Conservation (phyloP, 108 stramenopile species). For the Pseudonitzschia pungens region DNA sequence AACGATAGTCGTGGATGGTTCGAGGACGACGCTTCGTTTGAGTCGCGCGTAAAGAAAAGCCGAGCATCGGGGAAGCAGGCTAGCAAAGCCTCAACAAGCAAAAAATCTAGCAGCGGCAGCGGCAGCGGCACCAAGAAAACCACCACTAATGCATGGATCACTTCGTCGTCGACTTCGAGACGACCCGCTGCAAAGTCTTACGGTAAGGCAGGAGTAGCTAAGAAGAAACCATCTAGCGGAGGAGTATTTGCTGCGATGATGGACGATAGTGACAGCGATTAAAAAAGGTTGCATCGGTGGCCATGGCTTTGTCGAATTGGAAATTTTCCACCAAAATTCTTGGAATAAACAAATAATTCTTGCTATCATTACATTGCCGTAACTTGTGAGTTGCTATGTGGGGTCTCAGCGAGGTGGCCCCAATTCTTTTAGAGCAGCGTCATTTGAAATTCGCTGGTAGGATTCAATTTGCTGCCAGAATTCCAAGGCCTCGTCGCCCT, state of each 20-base stretch:
- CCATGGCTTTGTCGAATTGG: background rate
- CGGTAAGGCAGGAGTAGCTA: conserved; percentile 18
- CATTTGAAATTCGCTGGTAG: conserved; percentile 40
- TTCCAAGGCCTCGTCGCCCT: background rate
- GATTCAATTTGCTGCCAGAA: conserved; percentile 17
- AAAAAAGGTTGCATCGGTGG: background rate
- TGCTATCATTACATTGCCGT: background rate
- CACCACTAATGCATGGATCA: conserved; percentile 37
- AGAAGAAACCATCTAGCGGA: conserved; percentile 37
- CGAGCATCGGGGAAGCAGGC: conserved; percentile 25
- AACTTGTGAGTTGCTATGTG: background rate
- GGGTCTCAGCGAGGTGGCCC: conserved; percentile 29
- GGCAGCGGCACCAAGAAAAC: conserved; percentile 4
- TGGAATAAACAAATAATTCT: background rate
- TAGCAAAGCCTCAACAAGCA: conserved; percentile 21
- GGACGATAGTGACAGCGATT: conserved; percentile 85
- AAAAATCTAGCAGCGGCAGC: conserved; percentile 24
- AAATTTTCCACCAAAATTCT: background rate
- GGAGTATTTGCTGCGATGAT: conserved; percentile 87
- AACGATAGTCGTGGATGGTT: conserved; percentile 71
- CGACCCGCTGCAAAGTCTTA: conserved; percentile 18
- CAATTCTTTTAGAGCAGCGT: conserved; percentile 40
- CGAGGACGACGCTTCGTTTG: conserved; percentile 78
- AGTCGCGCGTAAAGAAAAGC: conserved; percentile 51
- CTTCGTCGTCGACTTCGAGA: conserved; percentile 37